phyloP scores from a whole-genome alignment of 2,329 filamentous ascomycete species.

The Colletotrichum spinosum region DNA sequence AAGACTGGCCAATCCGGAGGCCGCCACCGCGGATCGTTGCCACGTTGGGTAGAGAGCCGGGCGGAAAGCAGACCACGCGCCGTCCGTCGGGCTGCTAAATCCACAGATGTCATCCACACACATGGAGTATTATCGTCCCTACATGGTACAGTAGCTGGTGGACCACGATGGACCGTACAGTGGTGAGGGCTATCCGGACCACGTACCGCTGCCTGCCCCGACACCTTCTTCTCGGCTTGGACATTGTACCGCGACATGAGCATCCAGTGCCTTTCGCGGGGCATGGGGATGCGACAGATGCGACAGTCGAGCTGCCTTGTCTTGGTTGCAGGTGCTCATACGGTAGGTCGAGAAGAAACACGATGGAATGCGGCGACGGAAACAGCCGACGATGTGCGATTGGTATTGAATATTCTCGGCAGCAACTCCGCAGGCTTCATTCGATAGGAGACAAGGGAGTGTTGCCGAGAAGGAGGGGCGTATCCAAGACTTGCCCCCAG shows the following conservation, averaged over 20 bases:
- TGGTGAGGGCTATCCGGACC: no score
- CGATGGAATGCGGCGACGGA: slow-evolving; percentile 14
- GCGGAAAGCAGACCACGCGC: slow-evolving; percentile 2
- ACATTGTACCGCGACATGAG: neutral
- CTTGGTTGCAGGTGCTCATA: slow-evolving; percentile 6
- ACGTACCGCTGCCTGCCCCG: no score
- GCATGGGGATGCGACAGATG: slow-evolving; percentile 14
- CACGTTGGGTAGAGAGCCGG: slow-evolving; percentile 4
- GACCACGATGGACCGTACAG: no score
- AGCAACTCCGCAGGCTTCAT: neutral
- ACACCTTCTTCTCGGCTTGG: neutral
- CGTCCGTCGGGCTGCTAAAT: slow-evolving; percentile 13
- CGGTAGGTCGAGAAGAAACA: slow-evolving; percentile 5
- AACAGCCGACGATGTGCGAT: neutral
- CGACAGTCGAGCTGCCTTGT: neutral
- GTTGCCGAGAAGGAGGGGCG: neutral
- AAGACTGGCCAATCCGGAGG: slow-evolving; percentile 35
- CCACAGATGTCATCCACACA: neutral
- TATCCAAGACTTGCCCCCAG: neutral
- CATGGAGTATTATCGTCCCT: neutral
- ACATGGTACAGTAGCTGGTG: no score
- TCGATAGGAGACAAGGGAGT: slow-evolving; percentile 5
- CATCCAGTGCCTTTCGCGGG: slow-evolving; percentile 17
- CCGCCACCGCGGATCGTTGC: slow-evolving; percentile 30
- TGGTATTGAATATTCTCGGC: neutral